These are phyloP conservation scores for Aspergillus cavernicola DNA, from an alignment of 495 filamentous ascomycete genomes.

Conservation along the genomic window DNA sequence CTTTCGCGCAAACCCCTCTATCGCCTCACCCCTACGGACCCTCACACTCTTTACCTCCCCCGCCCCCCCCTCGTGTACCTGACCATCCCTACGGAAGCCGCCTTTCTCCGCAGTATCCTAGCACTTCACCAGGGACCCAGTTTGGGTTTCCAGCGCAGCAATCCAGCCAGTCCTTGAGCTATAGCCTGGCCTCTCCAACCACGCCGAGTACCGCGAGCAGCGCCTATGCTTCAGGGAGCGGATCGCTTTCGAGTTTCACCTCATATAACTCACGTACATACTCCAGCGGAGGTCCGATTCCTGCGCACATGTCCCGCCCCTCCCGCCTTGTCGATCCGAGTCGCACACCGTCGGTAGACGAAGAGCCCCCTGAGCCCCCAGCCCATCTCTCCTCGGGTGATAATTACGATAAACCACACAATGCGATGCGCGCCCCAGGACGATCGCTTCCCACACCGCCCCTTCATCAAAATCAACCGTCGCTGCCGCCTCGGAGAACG, in stretches of 20 bases:
- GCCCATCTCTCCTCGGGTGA: slow-evolving; percentile 34
- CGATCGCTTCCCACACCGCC: slow-evolving; percentile 39
- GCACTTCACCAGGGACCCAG: slow-evolving; percentile 15
- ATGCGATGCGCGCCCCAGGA: slow-evolving; percentile 32
- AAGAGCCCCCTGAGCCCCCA: slow-evolving; percentile 47
- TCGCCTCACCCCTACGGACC: slow-evolving; percentile 34
- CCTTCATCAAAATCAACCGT: slow-evolving; percentile 41
- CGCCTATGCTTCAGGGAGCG: slow-evolving; percentile 24
- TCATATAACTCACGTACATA: slow-evolving; percentile 17
- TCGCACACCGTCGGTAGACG: slow-evolving; percentile 28
- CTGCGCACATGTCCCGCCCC: slow-evolving; percentile 30
- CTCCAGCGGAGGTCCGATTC: slow-evolving; percentile 24
- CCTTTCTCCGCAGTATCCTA: slow-evolving; percentile 25
- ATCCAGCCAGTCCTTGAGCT: slow-evolving; percentile 10
- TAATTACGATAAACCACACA: slow-evolving; percentile 30
- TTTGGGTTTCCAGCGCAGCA: slow-evolving; percentile 21
- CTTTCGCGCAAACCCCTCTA: slow-evolving; percentile 31
- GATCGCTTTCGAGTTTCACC: slow-evolving; percentile 16
- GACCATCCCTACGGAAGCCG: slow-evolving; percentile 48
- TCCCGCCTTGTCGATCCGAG: slow-evolving; percentile 24
- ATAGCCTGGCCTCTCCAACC: slow-evolving; percentile 23
- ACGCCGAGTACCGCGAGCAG: slow-evolving; percentile 14
- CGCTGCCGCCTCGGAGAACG: slow-evolving; percentile 41
- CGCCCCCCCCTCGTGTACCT: slow-evolving; percentile 46
- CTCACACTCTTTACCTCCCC: slow-evolving; percentile 34